Evolutionary conservation across 2,329 filamentous ascomycete species (phyloP).

Genomic region (Ceratocystis variospora): DNA sequence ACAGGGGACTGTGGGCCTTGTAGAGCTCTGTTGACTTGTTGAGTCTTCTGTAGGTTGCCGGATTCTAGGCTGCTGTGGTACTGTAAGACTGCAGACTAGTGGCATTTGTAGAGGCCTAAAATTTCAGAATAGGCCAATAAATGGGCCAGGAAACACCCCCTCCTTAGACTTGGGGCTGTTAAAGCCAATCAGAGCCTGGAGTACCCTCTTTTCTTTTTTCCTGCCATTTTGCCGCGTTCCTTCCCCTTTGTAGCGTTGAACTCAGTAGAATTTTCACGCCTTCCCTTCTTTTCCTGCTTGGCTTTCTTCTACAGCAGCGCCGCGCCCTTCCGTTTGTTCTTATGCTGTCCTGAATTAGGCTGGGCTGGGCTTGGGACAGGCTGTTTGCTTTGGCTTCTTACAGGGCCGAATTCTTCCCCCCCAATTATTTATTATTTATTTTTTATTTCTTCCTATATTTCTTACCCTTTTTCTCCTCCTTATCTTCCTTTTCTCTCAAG

Average conservation of each 20-base stretch:
- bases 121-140: neutral
- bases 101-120: neutral
- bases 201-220: slow-evolving; percentile 1
- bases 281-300: neutral
- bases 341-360: neutral
- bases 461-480: slow-evolving; percentile 4
- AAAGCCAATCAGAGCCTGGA: neutral
- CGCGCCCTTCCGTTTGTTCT: neutral
- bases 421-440: neutral
- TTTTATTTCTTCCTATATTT: slow-evolving; percentile 6
- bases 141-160: neutral
- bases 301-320: neutral
- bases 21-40: neutral
- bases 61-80: neutral
- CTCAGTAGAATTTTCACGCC: neutral
- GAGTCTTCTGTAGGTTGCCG: neutral
- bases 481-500: slow-evolving; percentile 10
- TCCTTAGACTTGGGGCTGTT: neutral
- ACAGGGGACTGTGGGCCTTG: neutral
- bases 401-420: neutral
- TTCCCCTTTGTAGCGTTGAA: neutral
- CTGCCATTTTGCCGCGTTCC: slow-evolving; percentile 3
- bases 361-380: neutral
- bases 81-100: neutral
- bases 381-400: neutral